These are phyloP conservation scores for Phaeosphaeria sp. DNA, from an alignment of 2,329 filamentous ascomycete genomes.

Conservation along the genomic window DNA sequence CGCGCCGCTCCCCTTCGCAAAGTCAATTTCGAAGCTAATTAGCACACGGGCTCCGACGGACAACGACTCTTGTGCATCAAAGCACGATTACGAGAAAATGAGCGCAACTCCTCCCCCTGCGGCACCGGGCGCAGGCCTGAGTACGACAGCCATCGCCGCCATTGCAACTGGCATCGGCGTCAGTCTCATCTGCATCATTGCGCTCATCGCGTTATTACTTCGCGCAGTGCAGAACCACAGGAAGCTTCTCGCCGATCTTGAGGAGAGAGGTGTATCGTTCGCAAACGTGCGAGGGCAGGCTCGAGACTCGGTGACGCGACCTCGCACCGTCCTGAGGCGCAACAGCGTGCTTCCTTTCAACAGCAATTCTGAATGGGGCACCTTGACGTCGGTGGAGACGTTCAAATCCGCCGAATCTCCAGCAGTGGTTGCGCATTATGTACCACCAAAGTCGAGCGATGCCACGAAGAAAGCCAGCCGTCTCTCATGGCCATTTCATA, in stretches of 20 bases:
- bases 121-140: conserved; percentile 21
- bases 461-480: conserved; percentile 25
- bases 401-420: conserved; percentile 26
- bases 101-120: conserved; percentile 5
- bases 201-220: conserved; percentile 34
- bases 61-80: conserved; percentile 2
- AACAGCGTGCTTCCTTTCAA: conserved; percentile 45
- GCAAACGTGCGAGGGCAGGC: conserved; percentile 27
- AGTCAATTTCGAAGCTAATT: background rate
- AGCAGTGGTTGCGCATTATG: conserved; percentile 24
- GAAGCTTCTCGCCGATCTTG: conserved; percentile 39
- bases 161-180: conserved; percentile 35
- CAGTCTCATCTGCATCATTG: conserved; percentile 32
- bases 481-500: conserved; percentile 41
- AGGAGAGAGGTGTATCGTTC: conserved; percentile 39
- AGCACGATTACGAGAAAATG: conserved; percentile 6
- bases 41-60: background rate
- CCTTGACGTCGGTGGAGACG: conserved; percentile 50
- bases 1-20: background rate
- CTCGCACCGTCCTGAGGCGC: conserved; percentile 41
- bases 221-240: conserved; percentile 37
- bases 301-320: conserved; percentile 27
- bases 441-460: conserved; percentile 30
- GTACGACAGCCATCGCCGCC: conserved; percentile 29
- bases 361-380: conserved; percentile 49